A percentile compares a stretch with the other conserved stretches of the same genome.
phyloP scores from a whole-genome alignment of 345 rosid species.

The Raphanus sativus region DNA sequence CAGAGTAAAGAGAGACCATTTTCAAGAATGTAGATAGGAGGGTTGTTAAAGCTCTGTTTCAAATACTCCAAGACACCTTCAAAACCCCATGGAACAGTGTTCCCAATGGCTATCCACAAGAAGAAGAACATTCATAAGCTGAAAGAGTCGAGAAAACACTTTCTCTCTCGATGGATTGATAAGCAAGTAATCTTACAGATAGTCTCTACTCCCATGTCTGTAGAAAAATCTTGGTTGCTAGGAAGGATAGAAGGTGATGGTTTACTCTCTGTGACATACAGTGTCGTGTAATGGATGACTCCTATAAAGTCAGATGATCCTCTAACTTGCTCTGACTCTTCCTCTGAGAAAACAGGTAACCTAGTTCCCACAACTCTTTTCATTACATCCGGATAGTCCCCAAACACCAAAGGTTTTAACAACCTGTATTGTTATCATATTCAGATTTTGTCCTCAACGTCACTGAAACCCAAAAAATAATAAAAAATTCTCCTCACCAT shows the following conservation, averaged over 20 bases:
- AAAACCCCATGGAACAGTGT: conserved; percentile 35
- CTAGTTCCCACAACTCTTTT: conserved; percentile 61
- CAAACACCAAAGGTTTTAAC: conserved; percentile 58
- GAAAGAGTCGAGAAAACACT: not conserved
- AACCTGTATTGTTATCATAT: conserved; percentile 40
- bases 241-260: conserved; percentile 18
- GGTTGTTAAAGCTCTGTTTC: conserved; percentile 43
- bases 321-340: conserved; percentile 58
- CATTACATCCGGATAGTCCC: conserved; percentile 74
- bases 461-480: not conserved
- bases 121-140: not conserved
- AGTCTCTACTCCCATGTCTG: conserved; percentile 39
- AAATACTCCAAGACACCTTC: conserved; percentile 42
- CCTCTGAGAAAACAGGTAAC: conserved; percentile 54
- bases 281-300: conserved; percentile 43
- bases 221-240: conserved; percentile 31
- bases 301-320: conserved; percentile 70
- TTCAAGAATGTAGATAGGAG: conserved; percentile 52
- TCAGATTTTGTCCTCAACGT: not conserved
- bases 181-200: conserved; percentile 30
- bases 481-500: conserved; percentile 41
- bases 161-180: not conserved
- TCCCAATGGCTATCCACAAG: not conserved
- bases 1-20: conserved; percentile 40
- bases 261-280: conserved; percentile 39